Percentiles rank a stretch among this genome's conserved stretches.
Conservation (phyloP, 192 early-diverging fungal species). For the Backusella morwellensis region DNA sequence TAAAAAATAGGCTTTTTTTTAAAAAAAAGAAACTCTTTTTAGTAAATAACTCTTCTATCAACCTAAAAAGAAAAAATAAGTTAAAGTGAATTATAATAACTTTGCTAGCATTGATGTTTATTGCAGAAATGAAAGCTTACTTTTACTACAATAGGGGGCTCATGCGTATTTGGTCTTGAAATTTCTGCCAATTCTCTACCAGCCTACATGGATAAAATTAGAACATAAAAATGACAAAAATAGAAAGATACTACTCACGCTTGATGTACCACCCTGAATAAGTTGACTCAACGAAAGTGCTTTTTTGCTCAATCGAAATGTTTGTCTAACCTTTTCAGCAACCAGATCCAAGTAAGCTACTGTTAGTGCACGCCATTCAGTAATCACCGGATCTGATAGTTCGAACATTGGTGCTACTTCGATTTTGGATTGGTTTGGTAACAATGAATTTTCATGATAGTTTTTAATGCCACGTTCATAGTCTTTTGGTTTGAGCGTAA, state of each 20-base stretch:
- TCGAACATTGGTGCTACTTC: slow-evolving; percentile 71
- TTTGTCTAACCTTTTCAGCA: slow-evolving; percentile 60
- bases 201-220: slow-evolving; percentile 26
- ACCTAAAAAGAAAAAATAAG: neutral
- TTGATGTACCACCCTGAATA: slow-evolving; percentile 93
- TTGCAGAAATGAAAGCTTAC: slow-evolving; percentile 3
- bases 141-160: slow-evolving; percentile 89
- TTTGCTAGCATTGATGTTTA: neutral
- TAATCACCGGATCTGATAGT: slow-evolving; percentile 76
- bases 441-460: slow-evolving; percentile 42
- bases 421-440: slow-evolving; percentile 34
- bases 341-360: slow-evolving; percentile 77
- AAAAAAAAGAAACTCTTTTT: neutral
- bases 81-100: neutral
- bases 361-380: slow-evolving; percentile 94
- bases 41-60: slow-evolving; percentile 12
- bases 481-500: slow-evolving; percentile 56
- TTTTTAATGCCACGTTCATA: slow-evolving; percentile 56
- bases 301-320: slow-evolving; percentile 50
- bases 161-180: slow-evolving; percentile 73
- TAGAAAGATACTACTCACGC: slow-evolving; percentile 40
- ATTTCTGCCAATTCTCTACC: slow-evolving; percentile 86
- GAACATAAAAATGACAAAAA: neutral
- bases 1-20: too few species aligned
- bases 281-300: slow-evolving; percentile 78